Percentiles rank a stretch among this genome's conserved stretches.
These are phyloP conservation scores for Antrodiella citrinella DNA, from an alignment of 768 basidiomycete genomes.

Conservation along the genomic window DNA sequence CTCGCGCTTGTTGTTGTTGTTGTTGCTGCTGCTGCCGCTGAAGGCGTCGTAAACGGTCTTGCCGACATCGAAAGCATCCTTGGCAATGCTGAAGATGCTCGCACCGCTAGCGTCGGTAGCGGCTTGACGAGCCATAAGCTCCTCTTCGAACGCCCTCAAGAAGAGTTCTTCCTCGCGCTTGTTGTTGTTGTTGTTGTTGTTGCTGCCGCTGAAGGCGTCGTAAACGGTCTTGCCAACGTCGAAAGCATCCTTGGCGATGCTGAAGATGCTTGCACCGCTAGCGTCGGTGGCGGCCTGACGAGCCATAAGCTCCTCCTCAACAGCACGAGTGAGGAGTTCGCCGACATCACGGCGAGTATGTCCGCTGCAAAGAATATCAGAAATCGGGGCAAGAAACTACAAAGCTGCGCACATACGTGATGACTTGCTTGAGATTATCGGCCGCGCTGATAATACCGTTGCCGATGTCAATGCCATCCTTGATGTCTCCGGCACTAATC, in stretches of 20 bases:
- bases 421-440: background rate
- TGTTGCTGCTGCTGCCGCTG: no score
- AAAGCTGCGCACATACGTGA: background rate
- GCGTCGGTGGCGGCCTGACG: background rate
- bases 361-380: background rate
- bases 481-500: background rate
- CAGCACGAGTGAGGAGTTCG: background rate
- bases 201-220: background rate
- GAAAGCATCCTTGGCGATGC: background rate
- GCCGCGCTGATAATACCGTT: no score
- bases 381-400: background rate
- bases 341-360: background rate
- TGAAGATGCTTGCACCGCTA: no score
- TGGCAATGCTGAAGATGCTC: background rate
- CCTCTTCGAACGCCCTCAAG: no score
- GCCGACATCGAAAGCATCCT: background rate
- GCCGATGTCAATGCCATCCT: no score
- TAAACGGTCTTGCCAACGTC: background rate
- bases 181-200: background rate
- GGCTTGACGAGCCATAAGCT: background rate
- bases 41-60: no score
- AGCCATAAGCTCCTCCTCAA: background rate
- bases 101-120: background rate
- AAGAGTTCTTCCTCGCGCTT: background rate
- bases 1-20: no score